Evolutionary conservation across 2,329 filamentous ascomycete species (phyloP), one percentile per base, ranked within the genome.

Genomic region (Clathrospora elynae): DNA sequence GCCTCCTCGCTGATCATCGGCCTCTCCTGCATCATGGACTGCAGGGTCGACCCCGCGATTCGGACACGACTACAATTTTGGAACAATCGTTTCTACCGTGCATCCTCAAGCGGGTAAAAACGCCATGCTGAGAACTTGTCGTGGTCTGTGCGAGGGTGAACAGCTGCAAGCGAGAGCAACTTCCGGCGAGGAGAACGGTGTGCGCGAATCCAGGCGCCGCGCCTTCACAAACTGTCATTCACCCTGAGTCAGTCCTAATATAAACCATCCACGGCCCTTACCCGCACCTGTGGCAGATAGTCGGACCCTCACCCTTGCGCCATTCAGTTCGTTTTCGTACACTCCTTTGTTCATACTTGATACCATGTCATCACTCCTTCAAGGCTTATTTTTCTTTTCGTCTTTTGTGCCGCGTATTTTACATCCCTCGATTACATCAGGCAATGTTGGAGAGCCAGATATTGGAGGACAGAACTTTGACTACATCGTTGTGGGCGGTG

Each of bases 401-500:
- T 54, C 51, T 17, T 57, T 57, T 24, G 37, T 61, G 24, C 51
- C 53, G 8, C 43, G 48, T 9, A 36, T 48, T 6, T 12, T 45
- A 4, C 8, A 29, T 11, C 29, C 41, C 11, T 16, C 28, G n/a
- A 10, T 35, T 8, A 7, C 22, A 7, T 25, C 29, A 37, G 26
- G 25, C 22, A 46, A 12, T 18, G 47, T 39, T 18, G 42, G 46
- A 7, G 55, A 51, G 17, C 29, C 40, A 7, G 35, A 54, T 22
- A 44, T 61, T 10, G 42, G 40, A 36, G 46, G 44, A 5, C 47
- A 56, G 18, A 59, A 61, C 0, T 68, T 55, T 22, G 65, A 68
- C 35, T 67, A 67, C 32, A 54, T 67, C 6, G 36, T 68, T 14
- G 56, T 68, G 7, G 62, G 64, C 11, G 65, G 62, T 24, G 64